Percentiles rank a stretch among this genome's conserved stretches.
These are phyloP conservation scores for Grigorovia humatica DNA, from an alignment of 805 yeast species.

Conservation along the genomic window DNA sequence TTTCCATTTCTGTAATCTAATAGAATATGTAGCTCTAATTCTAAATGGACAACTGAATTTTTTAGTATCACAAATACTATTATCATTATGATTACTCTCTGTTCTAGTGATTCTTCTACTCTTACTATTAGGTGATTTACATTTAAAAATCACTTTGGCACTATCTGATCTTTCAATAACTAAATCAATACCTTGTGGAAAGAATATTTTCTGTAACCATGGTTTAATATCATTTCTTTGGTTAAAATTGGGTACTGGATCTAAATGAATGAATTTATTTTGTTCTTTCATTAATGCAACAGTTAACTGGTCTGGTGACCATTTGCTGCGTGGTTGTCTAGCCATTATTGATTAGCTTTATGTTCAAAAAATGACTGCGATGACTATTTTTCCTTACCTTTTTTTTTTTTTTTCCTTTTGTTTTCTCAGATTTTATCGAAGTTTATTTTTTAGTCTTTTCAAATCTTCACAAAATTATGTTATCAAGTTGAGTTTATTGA, in stretches of 20 bases:
- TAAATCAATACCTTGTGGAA: conserved; percentile 38
- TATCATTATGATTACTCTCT: conserved; percentile 1
- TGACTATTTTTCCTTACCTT: not conserved
- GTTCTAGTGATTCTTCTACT: not conserved
- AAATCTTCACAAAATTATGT: no score
- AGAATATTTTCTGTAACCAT: conserved; percentile 42
- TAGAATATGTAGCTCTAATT: conserved; percentile 49
- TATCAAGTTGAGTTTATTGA: no score
- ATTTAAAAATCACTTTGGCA: conserved; percentile 48
- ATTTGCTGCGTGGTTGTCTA: conserved; percentile 3
- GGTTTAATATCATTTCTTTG: conserved; percentile 46
- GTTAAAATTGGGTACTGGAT: conserved; percentile 29
- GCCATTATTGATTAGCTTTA: not conserved
- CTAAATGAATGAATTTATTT: conserved; percentile 28
- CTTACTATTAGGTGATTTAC: conserved; percentile 27
- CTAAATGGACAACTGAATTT: conserved; percentile 48
- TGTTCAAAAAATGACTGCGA: not conserved
- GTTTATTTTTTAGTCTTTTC: no score
- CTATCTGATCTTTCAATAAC: conserved; percentile 54
- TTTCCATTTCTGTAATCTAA: conserved; percentile 44
- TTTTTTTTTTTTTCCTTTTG: no score
- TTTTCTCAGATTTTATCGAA: no score
- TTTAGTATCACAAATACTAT: conserved; percentile 6
- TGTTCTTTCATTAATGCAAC: conserved; percentile 17
- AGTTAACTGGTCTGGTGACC: conserved; percentile 8